Base-by-base conservation (phyloP, 2,329 filamentous ascomycete genomes). In the Tricladium varicosporioides region DNA sequence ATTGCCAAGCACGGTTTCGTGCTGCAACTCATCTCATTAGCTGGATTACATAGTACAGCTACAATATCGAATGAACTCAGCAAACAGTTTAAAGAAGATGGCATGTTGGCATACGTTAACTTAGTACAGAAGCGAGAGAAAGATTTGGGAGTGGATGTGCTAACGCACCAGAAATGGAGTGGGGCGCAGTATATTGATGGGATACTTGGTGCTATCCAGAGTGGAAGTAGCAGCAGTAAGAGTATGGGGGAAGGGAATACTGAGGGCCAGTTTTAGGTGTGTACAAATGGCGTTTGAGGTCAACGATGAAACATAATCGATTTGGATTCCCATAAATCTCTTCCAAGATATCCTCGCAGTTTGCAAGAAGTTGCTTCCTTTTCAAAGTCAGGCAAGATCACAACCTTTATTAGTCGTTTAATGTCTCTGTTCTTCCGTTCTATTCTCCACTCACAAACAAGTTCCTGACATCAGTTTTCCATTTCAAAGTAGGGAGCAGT, bases 61-160 rank as follows among this genome's bases (percentile, higher is more conserved):
- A 80, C 82, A 14, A 81, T 83, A 49, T 82, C 82, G 15, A 81
- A 86, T 57, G 90, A 97, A 75, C 80, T 99, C 15, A 88, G 91
- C 9, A 83, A 83, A 58, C 83, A 79, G 5, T 99, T 96, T 78
- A 95, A 91, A 77, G 83, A 86, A 13, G 89, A 97, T 54, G 94
- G 94, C 54, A 99, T 99, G 94, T 81, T 94, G 68, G 93, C 94
- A 0, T 99, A 99, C 69, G 94, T 97, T n/a, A 89, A 96, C 58
- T 76, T 97, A 0, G 87, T 99, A 42, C 94, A 99, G 75, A 80
- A 85, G 52, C 81, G 87, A 42, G 94, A 99, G 76, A 96, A 96
- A 80, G 92, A 96, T 58, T 33, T 80, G 68, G 62, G 75, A 72
- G 36, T 71, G 61, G 58, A 78, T 73, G 67, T 80, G 66, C 36